A percentile compares a stretch with the other conserved stretches of the same genome.
phyloP scores from a whole-genome alignment of 2,329 filamentous ascomycete species.

The Cryphonectria parasitica region DNA sequence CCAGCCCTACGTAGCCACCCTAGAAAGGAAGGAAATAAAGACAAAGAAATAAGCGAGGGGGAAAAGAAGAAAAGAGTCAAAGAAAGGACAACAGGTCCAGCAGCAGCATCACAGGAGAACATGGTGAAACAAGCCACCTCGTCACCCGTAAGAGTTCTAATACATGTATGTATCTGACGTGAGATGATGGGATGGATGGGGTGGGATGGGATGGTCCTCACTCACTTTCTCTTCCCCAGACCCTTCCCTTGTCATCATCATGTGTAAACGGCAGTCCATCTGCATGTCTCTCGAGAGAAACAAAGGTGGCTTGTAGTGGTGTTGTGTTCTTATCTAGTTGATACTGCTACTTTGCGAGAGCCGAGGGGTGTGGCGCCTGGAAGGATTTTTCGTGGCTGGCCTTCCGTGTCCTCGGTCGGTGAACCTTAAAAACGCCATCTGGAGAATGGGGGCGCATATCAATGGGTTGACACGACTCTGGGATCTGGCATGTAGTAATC shows the following conservation, averaged over 20 bases:
- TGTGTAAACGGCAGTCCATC: background rate
- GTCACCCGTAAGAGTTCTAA: background rate
- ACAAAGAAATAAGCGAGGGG: too few species aligned
- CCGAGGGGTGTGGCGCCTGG: background rate
- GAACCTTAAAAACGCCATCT: slow-evolving; percentile 1
- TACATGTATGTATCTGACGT: background rate
- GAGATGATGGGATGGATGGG: background rate
- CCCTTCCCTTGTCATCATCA: background rate
- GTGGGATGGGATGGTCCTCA: too few species aligned
- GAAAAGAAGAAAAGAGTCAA: too few species aligned
- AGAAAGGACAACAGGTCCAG: background rate
- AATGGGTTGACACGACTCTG: background rate
- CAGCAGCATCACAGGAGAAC: background rate
- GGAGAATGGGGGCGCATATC: background rate
- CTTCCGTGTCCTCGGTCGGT: background rate
- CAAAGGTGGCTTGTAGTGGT: too few species aligned
- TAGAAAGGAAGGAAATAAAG: background rate
- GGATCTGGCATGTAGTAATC: background rate
- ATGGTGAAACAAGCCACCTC: background rate
- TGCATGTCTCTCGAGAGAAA: too few species aligned
- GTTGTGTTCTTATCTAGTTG: too few species aligned
- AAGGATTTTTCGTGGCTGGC: background rate
- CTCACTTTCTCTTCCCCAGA: background rate
- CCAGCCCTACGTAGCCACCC: background rate
- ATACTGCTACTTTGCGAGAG: too few species aligned